Conservation (phyloP, 1,139 yeast species). For the Pichia sp. region DNA sequence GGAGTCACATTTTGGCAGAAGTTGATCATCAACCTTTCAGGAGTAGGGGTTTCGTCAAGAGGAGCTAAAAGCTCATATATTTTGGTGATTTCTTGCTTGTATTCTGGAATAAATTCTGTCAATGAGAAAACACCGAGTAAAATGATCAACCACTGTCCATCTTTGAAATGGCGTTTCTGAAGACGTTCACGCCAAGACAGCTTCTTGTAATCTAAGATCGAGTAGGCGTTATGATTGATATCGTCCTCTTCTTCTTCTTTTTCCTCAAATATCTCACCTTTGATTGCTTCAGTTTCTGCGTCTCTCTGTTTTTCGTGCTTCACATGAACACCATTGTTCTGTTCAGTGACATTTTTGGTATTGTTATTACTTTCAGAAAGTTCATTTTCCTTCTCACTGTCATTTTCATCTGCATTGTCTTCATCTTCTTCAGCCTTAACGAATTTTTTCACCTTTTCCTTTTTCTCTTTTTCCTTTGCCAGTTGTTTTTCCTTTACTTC, state of each 20-base stretch:
- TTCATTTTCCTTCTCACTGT: slow-evolving; percentile 14
- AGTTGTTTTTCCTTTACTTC: slow-evolving; percentile 18
- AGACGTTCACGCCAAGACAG: slow-evolving; percentile 75
- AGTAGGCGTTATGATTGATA: slow-evolving; percentile 49
- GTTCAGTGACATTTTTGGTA: slow-evolving; percentile 20
- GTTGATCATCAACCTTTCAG: slow-evolving; percentile 45
- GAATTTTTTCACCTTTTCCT: slow-evolving; percentile 17
- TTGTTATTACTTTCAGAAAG: slow-evolving; percentile 17
- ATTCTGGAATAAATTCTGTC: slow-evolving; percentile 57
- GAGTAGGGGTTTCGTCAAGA: slow-evolving; percentile 44
- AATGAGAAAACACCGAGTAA: slow-evolving; percentile 67
- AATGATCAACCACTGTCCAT: slow-evolving; percentile 82
- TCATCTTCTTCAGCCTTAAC: slow-evolving; percentile 17
- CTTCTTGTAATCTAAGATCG: slow-evolving; percentile 57
- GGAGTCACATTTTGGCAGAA: slow-evolving; percentile 49
- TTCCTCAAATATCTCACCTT: slow-evolving; percentile 14
- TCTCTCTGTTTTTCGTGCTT: slow-evolving; percentile 23
- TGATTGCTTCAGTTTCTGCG: slow-evolving; percentile 20
- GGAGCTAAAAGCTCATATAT: slow-evolving; percentile 59
- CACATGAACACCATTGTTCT: slow-evolving; percentile 15
- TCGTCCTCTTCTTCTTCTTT: slow-evolving; percentile 26
- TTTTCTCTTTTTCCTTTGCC: slow-evolving; percentile 26
- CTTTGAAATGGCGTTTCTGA: slow-evolving; percentile 68
- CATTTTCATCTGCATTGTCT: slow-evolving; percentile 24
- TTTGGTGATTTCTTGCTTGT: slow-evolving; percentile 42